Conservation (phyloP, 2,329 filamentous ascomycete species). For the Pyrenochaeta sp. region DNA sequence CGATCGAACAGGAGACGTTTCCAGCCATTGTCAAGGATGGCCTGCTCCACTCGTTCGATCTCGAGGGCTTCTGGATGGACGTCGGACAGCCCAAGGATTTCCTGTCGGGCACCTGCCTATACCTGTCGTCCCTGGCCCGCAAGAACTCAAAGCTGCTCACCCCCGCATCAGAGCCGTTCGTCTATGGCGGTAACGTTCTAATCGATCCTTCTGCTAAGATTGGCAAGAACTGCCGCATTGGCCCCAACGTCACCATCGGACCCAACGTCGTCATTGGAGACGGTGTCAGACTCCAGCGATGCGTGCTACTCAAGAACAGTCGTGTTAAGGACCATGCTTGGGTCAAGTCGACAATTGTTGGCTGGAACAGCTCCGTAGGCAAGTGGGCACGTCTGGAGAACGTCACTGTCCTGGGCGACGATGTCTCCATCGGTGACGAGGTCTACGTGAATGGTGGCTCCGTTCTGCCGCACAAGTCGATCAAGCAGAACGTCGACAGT, state of each 20-base stretch:
- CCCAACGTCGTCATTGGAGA: conserved; percentile 92
- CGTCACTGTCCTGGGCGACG: conserved; percentile 95
- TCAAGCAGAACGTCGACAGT: conserved; percentile 93
- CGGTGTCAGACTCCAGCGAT: conserved; percentile 91
- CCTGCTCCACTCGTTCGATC: conserved; percentile 91
- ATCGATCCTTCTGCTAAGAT: conserved; percentile 95
- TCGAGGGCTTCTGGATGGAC: conserved; percentile 99
- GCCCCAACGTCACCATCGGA: conserved; percentile 95
- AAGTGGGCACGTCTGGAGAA: conserved; percentile 97
- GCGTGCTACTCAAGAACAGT: conserved; percentile 84
- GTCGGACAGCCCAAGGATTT: conserved; percentile 99
- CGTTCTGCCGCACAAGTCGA: conserved; percentile 96
- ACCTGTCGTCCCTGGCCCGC: conserved; percentile 91
- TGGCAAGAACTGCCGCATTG: conserved; percentile 97
- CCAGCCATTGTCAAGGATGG: conserved; percentile 89
- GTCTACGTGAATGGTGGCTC: conserved; percentile 98
- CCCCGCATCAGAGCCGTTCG: conserved; percentile 75
- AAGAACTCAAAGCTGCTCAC: conserved; percentile 85
- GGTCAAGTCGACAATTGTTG: conserved; percentile 98
- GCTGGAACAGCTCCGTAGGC: conserved; percentile 96
- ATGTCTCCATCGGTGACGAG: conserved; percentile 96
- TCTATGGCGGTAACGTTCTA: conserved; percentile 93
- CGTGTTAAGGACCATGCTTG: conserved; percentile 99
- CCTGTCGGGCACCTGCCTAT: conserved; percentile 92
- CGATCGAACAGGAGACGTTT: conserved; percentile 99